phyloP scores from a whole-genome alignment of 2,329 filamentous ascomycete species.

The Bisporella sp. region DNA sequence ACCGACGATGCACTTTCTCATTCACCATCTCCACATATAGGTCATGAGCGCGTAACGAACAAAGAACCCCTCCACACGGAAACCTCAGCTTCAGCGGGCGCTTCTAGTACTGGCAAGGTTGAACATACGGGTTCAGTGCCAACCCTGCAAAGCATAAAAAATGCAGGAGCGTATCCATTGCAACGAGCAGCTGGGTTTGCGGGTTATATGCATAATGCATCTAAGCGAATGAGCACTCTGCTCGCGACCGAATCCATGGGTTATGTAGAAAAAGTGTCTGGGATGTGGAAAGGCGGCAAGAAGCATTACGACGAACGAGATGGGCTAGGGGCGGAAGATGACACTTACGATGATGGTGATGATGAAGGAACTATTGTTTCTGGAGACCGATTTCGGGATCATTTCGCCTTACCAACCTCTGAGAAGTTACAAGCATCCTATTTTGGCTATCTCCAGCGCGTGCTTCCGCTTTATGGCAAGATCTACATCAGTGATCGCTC shows the following conservation, averaged over 20 bases:
- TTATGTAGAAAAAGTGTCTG: constrained; percentile 93
- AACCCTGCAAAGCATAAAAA: constrained; percentile 50
- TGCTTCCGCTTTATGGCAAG: constrained; percentile 90
- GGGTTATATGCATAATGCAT: constrained; percentile 71
- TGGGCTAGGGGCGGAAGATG: constrained; percentile 45
- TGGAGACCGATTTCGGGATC: constrained; percentile 76
- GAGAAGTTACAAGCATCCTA: constrained; percentile 86
- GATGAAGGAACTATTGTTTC: constrained; percentile 58
- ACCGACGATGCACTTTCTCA: constrained; percentile 12
- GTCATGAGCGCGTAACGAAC: constrained; percentile 3
- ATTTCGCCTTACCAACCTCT: constrained; percentile 80
- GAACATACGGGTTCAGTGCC: constrained; percentile 38
- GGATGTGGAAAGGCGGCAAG: constrained; percentile 89
- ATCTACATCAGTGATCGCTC: constrained; percentile 85
- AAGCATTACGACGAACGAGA: constrained; percentile 73
- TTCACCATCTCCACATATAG: constrained; percentile 10
- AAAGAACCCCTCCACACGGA: constrained; percentile 10
- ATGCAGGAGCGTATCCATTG: constrained; percentile 66
- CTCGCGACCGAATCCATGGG: constrained; percentile 90
- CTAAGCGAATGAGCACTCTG: constrained; percentile 73
- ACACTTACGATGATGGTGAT: constrained; percentile 46
- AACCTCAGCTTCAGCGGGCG: constrained; percentile 19
- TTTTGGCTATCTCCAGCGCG: constrained; percentile 85
- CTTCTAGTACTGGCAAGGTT: constrained; percentile 12
- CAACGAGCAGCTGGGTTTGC: constrained; percentile 79